Evolutionary conservation across 2,329 filamentous ascomycete genomes (phyloP).

Genomic region (Nakataea oryzae): DNA sequence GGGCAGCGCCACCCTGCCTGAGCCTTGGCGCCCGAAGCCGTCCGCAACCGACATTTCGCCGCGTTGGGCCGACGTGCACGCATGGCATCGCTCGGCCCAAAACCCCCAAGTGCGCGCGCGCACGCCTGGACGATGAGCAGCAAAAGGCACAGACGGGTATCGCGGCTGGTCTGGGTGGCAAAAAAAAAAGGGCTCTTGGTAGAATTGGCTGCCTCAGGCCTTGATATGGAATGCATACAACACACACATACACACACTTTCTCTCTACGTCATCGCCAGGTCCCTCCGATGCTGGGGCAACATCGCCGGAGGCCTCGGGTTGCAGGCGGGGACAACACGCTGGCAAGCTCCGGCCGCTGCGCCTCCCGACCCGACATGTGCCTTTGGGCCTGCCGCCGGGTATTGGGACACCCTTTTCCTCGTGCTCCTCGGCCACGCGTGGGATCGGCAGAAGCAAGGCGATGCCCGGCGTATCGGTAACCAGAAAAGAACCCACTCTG

Average conservation of each 20-base stretch:
- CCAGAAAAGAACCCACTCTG: not conserved
- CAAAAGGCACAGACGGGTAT: not conserved
- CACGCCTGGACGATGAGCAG: too few species aligned
- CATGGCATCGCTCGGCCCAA: not conserved
- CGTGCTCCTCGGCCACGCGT: too few species aligned
- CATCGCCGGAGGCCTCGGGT: not conserved
- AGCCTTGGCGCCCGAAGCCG: not conserved
- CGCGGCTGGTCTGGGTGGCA: not conserved
- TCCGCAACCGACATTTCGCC: not conserved
- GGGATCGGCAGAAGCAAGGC: too few species aligned
- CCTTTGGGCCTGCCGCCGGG: not conserved
- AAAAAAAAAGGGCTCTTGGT: not conserved
- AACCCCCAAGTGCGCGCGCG: too few species aligned
- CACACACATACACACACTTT: too few species aligned
- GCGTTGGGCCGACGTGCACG: not conserved
- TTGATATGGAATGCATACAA: too few species aligned
- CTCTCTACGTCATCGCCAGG: not conserved
- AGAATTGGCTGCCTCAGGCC: not conserved
- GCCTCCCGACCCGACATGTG: not conserved
- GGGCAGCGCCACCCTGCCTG: not conserved
- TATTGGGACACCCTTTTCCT: not conserved
- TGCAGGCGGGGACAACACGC: not conserved
- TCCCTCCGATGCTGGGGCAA: too few species aligned
- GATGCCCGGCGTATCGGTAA: not conserved
- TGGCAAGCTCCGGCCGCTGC: not conserved